Conservation (phyloP, 176 grass and related monocot genomes). For the Aegilops tauschii region DNA sequence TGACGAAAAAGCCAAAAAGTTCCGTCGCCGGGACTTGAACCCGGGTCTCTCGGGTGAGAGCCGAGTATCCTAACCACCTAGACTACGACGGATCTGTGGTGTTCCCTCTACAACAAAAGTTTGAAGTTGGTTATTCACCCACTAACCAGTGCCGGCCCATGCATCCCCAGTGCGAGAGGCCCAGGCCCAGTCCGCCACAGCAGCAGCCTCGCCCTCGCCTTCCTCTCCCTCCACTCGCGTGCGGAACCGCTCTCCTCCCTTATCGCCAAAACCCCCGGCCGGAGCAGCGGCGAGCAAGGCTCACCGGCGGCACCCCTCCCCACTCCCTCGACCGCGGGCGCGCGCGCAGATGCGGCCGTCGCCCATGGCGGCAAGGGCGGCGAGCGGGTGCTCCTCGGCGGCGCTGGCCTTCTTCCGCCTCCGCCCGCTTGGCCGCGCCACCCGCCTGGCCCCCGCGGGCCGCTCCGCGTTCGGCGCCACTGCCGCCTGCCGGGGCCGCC, state of each 20-base stretch:
- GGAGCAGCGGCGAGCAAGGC: neutral
- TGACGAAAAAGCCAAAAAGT: neutral
- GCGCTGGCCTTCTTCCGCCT: conserved; percentile 51
- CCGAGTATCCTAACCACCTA: conserved; percentile 95
- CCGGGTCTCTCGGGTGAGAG: conserved; percentile 87
- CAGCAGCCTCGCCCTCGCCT: conserved; percentile 8
- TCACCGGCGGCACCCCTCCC: neutral
- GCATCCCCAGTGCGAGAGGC: neutral
- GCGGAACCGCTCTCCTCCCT: conserved; percentile 2
- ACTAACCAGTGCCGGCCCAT: neutral
- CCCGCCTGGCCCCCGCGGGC: neutral
- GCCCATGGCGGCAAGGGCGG: conserved; percentile 52
- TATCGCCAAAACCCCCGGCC: conserved; percentile 36
- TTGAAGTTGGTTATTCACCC: accelerated
- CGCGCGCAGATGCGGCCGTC: conserved; percentile 22
- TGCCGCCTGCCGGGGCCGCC: conserved; percentile 17
- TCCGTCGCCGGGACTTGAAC: conserved; percentile 73
- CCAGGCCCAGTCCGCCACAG: neutral
- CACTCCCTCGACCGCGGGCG: neutral
- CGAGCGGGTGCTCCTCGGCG: conserved; percentile 43
- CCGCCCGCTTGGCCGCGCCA: conserved; percentile 33
- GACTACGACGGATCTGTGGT: conserved; percentile 50
- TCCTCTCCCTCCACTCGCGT: conserved; percentile 31
- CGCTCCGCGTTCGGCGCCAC: conserved; percentile 20
- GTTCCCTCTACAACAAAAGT: accelerated